Conservation (phyloP, 2,329 filamentous ascomycete species). For the Chrysoporthe austroafricana region DNA sequence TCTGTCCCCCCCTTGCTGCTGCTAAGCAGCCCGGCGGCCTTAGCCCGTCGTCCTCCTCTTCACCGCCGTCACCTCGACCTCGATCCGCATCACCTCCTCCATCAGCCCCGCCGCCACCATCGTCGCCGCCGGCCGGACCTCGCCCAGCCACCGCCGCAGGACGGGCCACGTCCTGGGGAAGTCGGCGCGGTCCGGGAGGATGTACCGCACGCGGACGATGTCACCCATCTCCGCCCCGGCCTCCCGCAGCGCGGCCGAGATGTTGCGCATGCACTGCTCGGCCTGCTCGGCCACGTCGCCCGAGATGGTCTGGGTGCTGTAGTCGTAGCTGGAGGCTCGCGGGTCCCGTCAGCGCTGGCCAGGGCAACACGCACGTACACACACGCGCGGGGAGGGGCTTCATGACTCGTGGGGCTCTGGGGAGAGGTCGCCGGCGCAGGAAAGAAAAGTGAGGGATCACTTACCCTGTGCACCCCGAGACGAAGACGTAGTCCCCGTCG, state of each 20-base stretch:
- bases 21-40: neutral
- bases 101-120: constrained; percentile 57
- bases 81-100: constrained; percentile 51
- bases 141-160: constrained; percentile 52
- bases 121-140: constrained; percentile 55
- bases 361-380: too few relatives aligned
- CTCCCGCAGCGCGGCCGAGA: constrained; percentile 48
- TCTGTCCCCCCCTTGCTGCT: neutral
- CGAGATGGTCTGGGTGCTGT: constrained; percentile 50
- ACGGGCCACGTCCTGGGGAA: constrained; percentile 56
- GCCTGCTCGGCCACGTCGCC: constrained; percentile 51
- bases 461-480: constrained; percentile 60
- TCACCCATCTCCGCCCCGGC: constrained; percentile 50
- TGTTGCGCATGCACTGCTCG: constrained; percentile 54
- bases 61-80: constrained; percentile 41
- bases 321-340: constrained; percentile 49
- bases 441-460: constrained; percentile 8
- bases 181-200: constrained; percentile 51
- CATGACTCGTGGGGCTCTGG: neutral
- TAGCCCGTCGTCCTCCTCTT: constrained; percentile 15
- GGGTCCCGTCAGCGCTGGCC: too few relatives aligned
- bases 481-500: constrained; percentile 53
- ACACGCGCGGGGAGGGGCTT: too few relatives aligned
- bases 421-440: neutral
- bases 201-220: constrained; percentile 56